phyloP scores from a whole-genome alignment of 768 basidiomycete species.

The Mycena metata region DNA sequence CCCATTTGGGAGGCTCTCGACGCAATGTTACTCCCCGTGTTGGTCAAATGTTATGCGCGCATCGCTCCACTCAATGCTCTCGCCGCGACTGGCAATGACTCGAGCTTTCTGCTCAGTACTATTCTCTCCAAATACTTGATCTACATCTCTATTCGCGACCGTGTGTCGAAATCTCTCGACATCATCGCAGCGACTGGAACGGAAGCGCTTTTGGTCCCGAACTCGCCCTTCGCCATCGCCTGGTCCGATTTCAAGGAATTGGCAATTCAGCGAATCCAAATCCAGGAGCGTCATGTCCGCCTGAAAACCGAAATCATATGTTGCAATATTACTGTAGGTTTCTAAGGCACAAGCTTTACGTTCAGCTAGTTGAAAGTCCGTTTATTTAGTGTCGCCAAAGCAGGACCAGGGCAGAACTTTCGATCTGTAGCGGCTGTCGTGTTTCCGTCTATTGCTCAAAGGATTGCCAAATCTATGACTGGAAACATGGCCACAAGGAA shows the following conservation, averaged over 20 bases:
- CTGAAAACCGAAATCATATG: slow-evolving; percentile 12
- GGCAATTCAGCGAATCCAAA: slow-evolving; percentile 1
- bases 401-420: neutral
- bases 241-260: slow-evolving; percentile 17
- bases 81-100: neutral
- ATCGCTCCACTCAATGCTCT: slow-evolving; percentile 5
- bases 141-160: slow-evolving; percentile 11
- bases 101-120: neutral
- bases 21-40: slow-evolving; percentile 9
- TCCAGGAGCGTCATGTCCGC: slow-evolving; percentile 4
- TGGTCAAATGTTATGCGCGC: slow-evolving; percentile 16
- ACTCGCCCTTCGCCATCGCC: slow-evolving; percentile 1
- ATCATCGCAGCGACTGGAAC: slow-evolving; percentile 8
- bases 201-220: neutral
- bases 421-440: slow-evolving; percentile 2
- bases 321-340: no score
- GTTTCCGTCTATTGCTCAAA: slow-evolving; percentile 11
- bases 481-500: no score
- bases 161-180: slow-evolving; percentile 13
- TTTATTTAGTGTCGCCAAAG: slow-evolving; percentile 12
- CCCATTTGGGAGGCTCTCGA: slow-evolving; percentile 10
- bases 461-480: slow-evolving; percentile 4
- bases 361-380: neutral
- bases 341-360: no score
- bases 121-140: slow-evolving; percentile 16